Evolutionary conservation across 768 basidiomycete species (phyloP).

Genomic region (Hypsizygus marmoreus): DNA sequence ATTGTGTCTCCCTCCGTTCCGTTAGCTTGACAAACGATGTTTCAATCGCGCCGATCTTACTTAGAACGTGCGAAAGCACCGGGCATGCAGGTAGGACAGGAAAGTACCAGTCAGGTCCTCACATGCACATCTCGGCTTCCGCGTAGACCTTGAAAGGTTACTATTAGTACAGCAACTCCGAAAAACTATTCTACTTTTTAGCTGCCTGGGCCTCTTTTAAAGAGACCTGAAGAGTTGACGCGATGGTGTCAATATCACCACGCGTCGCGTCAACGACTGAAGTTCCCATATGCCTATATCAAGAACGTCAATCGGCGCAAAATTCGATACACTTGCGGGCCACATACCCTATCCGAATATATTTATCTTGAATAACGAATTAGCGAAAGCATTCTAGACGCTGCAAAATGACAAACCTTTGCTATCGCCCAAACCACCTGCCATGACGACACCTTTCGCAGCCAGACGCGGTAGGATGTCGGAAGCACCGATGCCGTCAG

Average conservation of each 20-base stretch:
- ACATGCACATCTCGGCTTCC: no score
- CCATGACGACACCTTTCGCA: constrained; percentile 70
- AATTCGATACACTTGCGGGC: constrained; percentile 3
- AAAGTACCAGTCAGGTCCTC: no score
- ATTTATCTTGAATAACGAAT: constrained; percentile 51
- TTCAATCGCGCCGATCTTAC: no score
- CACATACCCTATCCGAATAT: constrained; percentile 76
- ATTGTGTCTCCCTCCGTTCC: no score
- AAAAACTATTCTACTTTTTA: no score
- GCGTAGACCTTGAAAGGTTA: no score
- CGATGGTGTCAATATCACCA: constrained; percentile 70
- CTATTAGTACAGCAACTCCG: constrained; percentile 10
- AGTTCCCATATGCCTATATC: constrained; percentile 88
- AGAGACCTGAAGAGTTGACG: constrained; percentile 53
- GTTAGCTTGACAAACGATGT: no score
- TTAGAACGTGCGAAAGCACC: no score
- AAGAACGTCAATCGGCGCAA: constrained; percentile 4
- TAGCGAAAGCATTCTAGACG: constrained; percentile 1
- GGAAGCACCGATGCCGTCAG: constrained; percentile 65
- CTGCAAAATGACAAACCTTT: constrained; percentile 46
- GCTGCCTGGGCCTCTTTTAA: constrained; percentile 33
- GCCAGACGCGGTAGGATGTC: constrained; percentile 71
- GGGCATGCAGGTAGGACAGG: no score
- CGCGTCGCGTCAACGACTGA: constrained; percentile 65
- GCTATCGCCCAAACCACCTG: constrained; percentile 76